These are phyloP conservation scores for Globisporangium yorkense DNA, from an alignment of 352 stramenopile genomes.

Conservation along the genomic window DNA sequence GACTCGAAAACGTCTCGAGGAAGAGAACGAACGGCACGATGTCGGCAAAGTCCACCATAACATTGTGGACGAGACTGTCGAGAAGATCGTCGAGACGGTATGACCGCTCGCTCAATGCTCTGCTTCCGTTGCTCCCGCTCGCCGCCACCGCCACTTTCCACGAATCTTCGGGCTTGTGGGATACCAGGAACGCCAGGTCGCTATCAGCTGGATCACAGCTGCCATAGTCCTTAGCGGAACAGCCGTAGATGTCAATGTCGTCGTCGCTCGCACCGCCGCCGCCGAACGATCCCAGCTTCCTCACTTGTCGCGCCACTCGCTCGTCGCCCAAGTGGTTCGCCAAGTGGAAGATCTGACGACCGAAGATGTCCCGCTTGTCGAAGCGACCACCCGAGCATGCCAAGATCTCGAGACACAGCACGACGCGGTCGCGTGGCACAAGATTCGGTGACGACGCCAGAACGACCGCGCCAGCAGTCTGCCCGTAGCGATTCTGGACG, in stretches of 20 bases:
- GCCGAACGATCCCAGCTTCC: slow-evolving; percentile 21
- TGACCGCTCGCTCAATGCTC: slow-evolving; percentile 15
- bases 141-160: slow-evolving; percentile 7
- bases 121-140: neutral
- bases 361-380: slow-evolving; percentile 60
- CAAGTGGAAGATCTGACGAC: slow-evolving; percentile 49
- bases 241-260: slow-evolving; percentile 63
- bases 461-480: slow-evolving; percentile 51
- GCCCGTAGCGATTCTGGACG: slow-evolving; percentile 60
- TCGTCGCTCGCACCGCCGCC: slow-evolving; percentile 10
- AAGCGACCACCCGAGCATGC: slow-evolving; percentile 34
- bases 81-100: slow-evolving; percentile 29
- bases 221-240: slow-evolving; percentile 50
- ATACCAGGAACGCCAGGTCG: slow-evolving; percentile 19
- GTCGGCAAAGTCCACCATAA: slow-evolving; percentile 51
- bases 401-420: slow-evolving; percentile 51
- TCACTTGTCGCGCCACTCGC: slow-evolving; percentile 24
- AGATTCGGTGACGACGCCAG: slow-evolving; percentile 25
- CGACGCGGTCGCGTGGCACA: slow-evolving; percentile 17
- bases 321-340: slow-evolving; percentile 36
- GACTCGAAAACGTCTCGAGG: slow-evolving; percentile 55
- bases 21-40: slow-evolving; percentile 67
- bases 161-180: slow-evolving; percentile 23
- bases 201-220: slow-evolving; percentile 21
- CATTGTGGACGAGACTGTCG: slow-evolving; percentile 22